Evolutionary conservation across 345 rosid genomes (phyloP), one percentile per base, ranked within the genome.

Genomic region (Linum tenue): DNA sequence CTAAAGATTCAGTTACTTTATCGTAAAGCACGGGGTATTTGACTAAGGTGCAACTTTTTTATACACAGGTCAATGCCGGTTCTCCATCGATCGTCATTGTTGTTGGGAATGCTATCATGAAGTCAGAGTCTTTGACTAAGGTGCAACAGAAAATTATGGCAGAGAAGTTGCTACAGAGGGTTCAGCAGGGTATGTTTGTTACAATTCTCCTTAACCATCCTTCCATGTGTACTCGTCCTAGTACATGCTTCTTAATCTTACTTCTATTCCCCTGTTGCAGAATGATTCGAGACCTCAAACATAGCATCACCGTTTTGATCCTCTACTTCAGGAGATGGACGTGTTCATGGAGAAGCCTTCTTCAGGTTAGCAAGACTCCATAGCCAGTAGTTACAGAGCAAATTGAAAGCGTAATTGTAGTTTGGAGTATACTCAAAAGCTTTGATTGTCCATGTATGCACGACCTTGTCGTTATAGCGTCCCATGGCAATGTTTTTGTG

Each of bases 121-220:
- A 88, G 72, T 85, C 97, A 0, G 97, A 88, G 75, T 64, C 82
- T 12, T 56, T 86, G 68, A 81, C 94, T 60, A 76, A 69, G 7
- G 75, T 80, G 60, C 96, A 90, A 67, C 97, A 86, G 80, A 82
- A 79, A 69, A 86, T 88, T 69, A 82, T 81, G 90, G 94, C 73
- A 60, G 94, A 84, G 64, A 80, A 80, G 71, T 70, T 92, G 76
- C 90, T 88, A 2, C 79, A 82, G 67, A 88, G 74, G 72, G 78
- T 88, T 14, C 79, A 80, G 31, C 31, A 22, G 40, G 22, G 58
- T 17, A 39, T 7, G 31, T 62, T 39, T 41, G 44, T 5, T 48
- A 9, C 14, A 12, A 48, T 48, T 48, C 53, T 48, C 14, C 1
- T 48, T 48, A 48, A 48, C 14, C 53, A 48, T 48, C 14, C 14